phyloP scores from a whole-genome alignment of 805 yeast species.

The Lachancea meyersii region DNA sequence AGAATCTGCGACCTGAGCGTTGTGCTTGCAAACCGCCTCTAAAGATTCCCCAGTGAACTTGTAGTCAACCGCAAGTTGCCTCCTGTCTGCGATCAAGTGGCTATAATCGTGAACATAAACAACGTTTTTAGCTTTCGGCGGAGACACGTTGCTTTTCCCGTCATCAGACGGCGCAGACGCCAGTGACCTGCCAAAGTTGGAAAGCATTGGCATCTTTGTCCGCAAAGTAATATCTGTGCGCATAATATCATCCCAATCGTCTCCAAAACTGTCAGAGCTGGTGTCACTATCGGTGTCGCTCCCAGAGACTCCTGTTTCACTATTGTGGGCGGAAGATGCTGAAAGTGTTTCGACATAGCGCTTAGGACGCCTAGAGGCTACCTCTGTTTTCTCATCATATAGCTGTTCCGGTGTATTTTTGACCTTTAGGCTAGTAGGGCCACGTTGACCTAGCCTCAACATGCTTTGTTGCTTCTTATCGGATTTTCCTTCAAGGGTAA shows the following conservation, averaged over 20 bases:
- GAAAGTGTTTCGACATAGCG: constrained; percentile 30
- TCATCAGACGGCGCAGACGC: constrained; percentile 24
- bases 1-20: constrained; percentile 61
- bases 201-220: constrained; percentile 43
- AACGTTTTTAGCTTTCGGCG: constrained; percentile 41
- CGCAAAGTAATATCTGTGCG: constrained; percentile 48
- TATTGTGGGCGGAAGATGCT: constrained; percentile 6
- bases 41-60: constrained; percentile 59
- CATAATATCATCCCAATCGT: constrained; percentile 63
- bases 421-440: constrained; percentile 24
- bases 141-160: constrained; percentile 23
- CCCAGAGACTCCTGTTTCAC: constrained; percentile 13
- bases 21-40: constrained; percentile 57
- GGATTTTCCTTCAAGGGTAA: constrained; percentile 47
- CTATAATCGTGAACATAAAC: constrained; percentile 60
- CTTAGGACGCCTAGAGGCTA: constrained; percentile 22
- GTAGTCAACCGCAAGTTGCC: constrained; percentile 63
- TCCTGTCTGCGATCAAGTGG: constrained; percentile 67
- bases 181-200: constrained; percentile 23
- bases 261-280: constrained; percentile 54
- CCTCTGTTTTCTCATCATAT: constrained; percentile 12
- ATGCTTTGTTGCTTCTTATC: constrained; percentile 36
- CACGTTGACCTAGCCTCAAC: constrained; percentile 21
- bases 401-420: constrained; percentile 7
- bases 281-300: constrained; percentile 27